Evolutionary conservation across 2,329 filamentous ascomycete genomes (phyloP).

Genomic region (Colletotrichum lentis): DNA sequence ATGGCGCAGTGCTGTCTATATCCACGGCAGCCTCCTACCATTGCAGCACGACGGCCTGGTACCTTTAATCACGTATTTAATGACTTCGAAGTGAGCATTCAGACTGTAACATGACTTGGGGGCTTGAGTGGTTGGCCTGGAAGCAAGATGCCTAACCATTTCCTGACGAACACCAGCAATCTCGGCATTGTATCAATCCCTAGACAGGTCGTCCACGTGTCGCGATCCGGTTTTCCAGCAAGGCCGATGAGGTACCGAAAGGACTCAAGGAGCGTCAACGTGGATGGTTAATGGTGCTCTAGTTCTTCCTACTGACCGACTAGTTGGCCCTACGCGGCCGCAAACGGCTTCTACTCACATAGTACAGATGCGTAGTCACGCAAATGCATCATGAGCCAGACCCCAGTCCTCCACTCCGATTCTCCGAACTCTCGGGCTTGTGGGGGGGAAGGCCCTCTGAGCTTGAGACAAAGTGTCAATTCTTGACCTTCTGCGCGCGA

Average conservation of each 20-base stretch:
- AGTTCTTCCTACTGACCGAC: not conserved
- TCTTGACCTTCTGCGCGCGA: not conserved
- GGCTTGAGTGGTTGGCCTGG: not conserved
- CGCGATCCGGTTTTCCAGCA: not conserved
- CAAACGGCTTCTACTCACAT: constrained; percentile 10
- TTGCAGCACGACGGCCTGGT: not conserved
- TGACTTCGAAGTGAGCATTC: not conserved
- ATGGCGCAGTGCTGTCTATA: not conserved
- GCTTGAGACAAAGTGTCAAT: not conserved
- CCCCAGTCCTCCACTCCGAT: constrained; percentile 8
- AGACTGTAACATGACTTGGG: not conserved
- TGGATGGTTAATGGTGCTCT: not conserved
- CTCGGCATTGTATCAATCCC: not conserved
- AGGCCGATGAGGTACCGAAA: not conserved
- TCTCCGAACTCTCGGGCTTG: constrained; percentile 23
- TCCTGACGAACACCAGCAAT: not conserved
- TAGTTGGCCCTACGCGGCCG: constrained; percentile 9
- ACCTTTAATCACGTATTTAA: too few species aligned
- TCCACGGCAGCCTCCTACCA: not conserved
- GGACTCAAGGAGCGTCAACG: not conserved
- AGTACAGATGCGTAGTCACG: not conserved
- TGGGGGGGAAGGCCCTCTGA: too few species aligned
- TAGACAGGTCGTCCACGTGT: not conserved
- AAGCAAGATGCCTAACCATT: not conserved
- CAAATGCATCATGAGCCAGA: not conserved